Evolutionary conservation across 2,329 filamentous ascomycete genomes (phyloP), one percentile per base, ranked within the genome.

Genomic region (Aspergillus amoenus): DNA sequence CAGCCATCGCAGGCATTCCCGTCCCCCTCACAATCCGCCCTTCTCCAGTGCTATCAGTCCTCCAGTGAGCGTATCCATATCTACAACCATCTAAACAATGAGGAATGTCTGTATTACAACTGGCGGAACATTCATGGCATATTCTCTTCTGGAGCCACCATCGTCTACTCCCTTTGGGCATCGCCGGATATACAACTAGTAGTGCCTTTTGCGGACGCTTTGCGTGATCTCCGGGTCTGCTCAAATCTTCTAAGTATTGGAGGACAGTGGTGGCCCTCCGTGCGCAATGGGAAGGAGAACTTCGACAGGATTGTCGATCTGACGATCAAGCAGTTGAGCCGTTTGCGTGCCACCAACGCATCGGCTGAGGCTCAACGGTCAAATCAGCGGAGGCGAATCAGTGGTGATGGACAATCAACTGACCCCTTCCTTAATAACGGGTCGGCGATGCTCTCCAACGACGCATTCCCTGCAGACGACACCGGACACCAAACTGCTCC

Each of bases 181-280:
- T 76, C 70, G 0, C 50, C 51, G 2, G 64, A 70, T 1, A 63
- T 74, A 1, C 64, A 66, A 12, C 60, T 57, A 0, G 65, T 66
- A 9, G 50, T 66, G 3, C 60, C 66, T 1, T 61, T 69, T 22
- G 39, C 61, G 6, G 61, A 64, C 11, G 53, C 67, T 3, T 57
- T 68, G n/a, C 62, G 62, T 7, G 64, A 68, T 49, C 57, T 69
- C 6, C 66, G 73, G 6, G 68, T 62, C 0, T 76, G 73, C 42
- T 74, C 73, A 0, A 76, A 68, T 41, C 65, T 76, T 3, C 66
- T 77, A 3, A 73, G 70, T n/a, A 66, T 74, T 15, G 74, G 73
- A 3, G 71, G 74, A 4, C 73, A 76, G 52, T 76, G 73, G 73
- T 77, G 75, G 75, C 73, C 72, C 6, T 73, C 70, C 0, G 70